phyloP scores from a whole-genome alignment of 495 filamentous ascomycete species.

The Clavariopsis aquatica region DNA sequence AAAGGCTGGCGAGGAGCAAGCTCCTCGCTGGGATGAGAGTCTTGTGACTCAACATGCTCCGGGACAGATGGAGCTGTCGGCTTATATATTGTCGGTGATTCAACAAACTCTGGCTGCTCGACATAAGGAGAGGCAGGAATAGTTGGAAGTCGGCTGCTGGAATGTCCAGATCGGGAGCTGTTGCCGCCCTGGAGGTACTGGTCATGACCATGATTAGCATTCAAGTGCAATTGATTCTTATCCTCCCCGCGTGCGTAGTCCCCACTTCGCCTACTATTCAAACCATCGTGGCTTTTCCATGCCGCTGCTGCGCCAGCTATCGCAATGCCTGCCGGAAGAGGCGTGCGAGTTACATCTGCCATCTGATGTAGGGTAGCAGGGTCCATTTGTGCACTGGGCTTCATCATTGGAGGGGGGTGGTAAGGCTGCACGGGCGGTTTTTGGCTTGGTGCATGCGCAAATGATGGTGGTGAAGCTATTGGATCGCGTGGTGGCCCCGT shows the following conservation, averaged over 20 bases:
- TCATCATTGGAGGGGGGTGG: slow-evolving; percentile 67
- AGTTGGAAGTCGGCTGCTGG: slow-evolving; percentile 41
- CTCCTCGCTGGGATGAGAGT: slow-evolving; percentile 9
- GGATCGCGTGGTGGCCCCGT: slow-evolving; percentile 63
- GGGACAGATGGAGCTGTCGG: slow-evolving; percentile 45
- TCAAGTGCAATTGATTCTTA: slow-evolving; percentile 17
- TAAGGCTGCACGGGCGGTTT: slow-evolving; percentile 68
- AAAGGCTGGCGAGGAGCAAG: slow-evolving; percentile 8
- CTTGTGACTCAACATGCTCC: slow-evolving; percentile 34
- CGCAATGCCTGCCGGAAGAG: slow-evolving; percentile 39
- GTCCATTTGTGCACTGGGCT: slow-evolving; percentile 79
- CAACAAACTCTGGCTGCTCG: slow-evolving; percentile 37
- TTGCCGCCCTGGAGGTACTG: slow-evolving; percentile 28
- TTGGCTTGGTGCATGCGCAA: slow-evolving; percentile 68
- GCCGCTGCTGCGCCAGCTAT: slow-evolving; percentile 49
- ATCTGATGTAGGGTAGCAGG: slow-evolving; percentile 76
- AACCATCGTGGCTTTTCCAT: slow-evolving; percentile 36
- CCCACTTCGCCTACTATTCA: slow-evolving; percentile 32
- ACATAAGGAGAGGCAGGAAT: slow-evolving; percentile 46
- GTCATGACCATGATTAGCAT: slow-evolving; percentile 29
- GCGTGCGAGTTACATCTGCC: slow-evolving; percentile 55
- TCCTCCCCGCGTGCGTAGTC: slow-evolving; percentile 40
- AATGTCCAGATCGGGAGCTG: slow-evolving; percentile 24
- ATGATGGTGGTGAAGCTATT: slow-evolving; percentile 72
- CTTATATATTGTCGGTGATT: slow-evolving; percentile 22